These are phyloP conservation scores for Populus euphratica DNA, from an alignment of 345 rosid genomes.

Conservation along the genomic window DNA sequence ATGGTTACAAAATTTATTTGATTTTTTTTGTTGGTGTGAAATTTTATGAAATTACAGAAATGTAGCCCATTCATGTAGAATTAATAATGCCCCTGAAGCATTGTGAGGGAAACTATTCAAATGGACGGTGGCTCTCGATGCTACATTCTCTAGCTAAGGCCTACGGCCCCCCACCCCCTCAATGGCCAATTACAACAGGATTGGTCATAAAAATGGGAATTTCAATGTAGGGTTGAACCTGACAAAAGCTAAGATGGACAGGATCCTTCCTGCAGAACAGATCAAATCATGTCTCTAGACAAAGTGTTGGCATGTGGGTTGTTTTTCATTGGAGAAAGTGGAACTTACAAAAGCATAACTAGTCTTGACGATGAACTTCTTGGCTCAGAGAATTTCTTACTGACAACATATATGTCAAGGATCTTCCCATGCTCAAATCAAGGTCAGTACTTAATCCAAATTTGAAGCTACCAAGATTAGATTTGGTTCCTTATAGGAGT, in stretches of 20 bases:
- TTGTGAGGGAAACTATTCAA: conserved; percentile 18
- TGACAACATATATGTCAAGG: conserved; percentile 21
- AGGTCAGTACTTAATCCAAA: background rate
- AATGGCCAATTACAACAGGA: background rate
- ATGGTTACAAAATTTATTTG: too few relatives aligned
- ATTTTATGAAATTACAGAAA: too few relatives aligned
- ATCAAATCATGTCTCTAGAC: conserved; percentile 35
- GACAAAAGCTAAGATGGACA: conserved; percentile 43
- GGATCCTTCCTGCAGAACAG: conserved; percentile 29
- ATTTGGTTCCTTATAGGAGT: conserved; percentile 25
- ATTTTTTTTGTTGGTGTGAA: too few relatives aligned
- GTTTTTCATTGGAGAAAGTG: conserved; percentile 33
- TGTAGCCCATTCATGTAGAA: too few relatives aligned
- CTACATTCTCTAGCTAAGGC: conserved; percentile 12
- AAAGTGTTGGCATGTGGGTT: conserved; percentile 44
- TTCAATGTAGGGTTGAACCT: conserved; percentile 34
- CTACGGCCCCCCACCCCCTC: conserved; percentile 15
- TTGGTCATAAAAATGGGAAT: conserved; percentile 15
- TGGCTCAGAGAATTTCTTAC: conserved; percentile 21
- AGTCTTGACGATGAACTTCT: conserved; percentile 13
- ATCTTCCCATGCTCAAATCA: background rate
- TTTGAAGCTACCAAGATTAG: conserved; percentile 29
- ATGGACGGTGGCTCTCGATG: conserved; percentile 31
- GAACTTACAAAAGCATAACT: conserved; percentile 12
- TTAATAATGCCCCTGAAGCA: background rate